Evolutionary conservation across 768 basidiomycete genomes (phyloP).

Genomic region (Coprinopsis sp.): DNA sequence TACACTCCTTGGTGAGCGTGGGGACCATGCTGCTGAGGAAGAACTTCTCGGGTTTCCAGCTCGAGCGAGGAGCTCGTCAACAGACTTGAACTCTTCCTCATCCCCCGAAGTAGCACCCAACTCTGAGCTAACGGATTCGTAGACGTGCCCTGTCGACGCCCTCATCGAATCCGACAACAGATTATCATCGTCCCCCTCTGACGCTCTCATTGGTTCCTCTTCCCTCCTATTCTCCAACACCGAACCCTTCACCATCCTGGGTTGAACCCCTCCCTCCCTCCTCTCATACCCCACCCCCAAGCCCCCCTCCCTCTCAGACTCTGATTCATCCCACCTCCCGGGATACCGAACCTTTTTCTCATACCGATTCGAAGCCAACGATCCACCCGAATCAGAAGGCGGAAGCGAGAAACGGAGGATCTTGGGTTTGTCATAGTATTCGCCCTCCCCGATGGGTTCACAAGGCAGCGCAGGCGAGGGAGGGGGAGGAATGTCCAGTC

Average conservation of each 20-base stretch:
- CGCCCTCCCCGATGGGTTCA: neutral
- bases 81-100: no score
- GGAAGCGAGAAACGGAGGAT: slow-evolving; percentile 25
- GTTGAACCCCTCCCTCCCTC: slow-evolving; percentile 22
- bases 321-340: slow-evolving; percentile 7
- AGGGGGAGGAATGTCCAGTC: neutral
- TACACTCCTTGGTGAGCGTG: no score
- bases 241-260: slow-evolving; percentile 13
- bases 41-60: no score
- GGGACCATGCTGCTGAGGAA: no score
- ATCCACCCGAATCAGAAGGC: slow-evolving; percentile 22
- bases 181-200: neutral
- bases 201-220: neutral
- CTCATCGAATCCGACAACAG: no score
- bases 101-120: no score
- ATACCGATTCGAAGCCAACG: slow-evolving; percentile 19
- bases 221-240: neutral
- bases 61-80: no score
- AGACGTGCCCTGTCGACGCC: no score
- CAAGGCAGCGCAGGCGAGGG: neutral
- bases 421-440: slow-evolving; percentile 15
- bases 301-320: slow-evolving; percentile 16
- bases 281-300: slow-evolving; percentile 5
- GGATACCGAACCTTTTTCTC: slow-evolving; percentile 5
- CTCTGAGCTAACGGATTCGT: no score